Evolutionary conservation across 2,329 filamentous ascomycete genomes (phyloP).

Genomic region (Calonectria multiphialidica): DNA sequence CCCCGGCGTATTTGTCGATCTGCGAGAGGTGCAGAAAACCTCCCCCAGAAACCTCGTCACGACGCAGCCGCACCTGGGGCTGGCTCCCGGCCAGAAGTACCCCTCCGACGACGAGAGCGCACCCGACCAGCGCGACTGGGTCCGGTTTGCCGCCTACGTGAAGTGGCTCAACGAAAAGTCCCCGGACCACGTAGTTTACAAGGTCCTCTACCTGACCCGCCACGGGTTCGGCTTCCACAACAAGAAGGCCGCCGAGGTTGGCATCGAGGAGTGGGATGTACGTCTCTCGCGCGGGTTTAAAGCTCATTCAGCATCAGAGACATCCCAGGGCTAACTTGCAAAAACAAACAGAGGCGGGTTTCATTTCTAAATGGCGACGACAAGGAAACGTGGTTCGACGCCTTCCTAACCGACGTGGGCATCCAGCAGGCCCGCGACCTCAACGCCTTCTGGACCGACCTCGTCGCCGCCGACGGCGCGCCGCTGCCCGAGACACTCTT

Average conservation of each 20-base stretch:
- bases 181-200: constrained; percentile 60
- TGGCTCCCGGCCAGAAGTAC: constrained; percentile 62
- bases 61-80: constrained; percentile 64
- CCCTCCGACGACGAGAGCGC: constrained; percentile 51
- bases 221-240: constrained; percentile 68
- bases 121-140: constrained; percentile 61
- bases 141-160: constrained; percentile 62
- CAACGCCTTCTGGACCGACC: constrained; percentile 62
- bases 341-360: constrained; percentile 46
- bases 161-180: constrained; percentile 57
- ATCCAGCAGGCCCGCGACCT: constrained; percentile 65
- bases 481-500: constrained; percentile 67
- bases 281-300: constrained; percentile 19
- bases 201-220: constrained; percentile 65
- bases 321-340: neutral
- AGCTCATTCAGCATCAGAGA: neutral
- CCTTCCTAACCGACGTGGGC: constrained; percentile 64
- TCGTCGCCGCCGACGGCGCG: constrained; percentile 59
- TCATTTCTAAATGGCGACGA: constrained; percentile 55
- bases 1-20: constrained; percentile 59
- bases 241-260: constrained; percentile 66
- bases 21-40: constrained; percentile 41
- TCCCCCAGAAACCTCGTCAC: constrained; percentile 46
- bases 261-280: constrained; percentile 68
- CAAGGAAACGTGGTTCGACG: constrained; percentile 54